Percentiles rank a stretch among this genome's conserved stretches.
Evolutionary conservation across 306 rosid species (phyloP).

Genomic region (Gastrolobium bilobum): DNA sequence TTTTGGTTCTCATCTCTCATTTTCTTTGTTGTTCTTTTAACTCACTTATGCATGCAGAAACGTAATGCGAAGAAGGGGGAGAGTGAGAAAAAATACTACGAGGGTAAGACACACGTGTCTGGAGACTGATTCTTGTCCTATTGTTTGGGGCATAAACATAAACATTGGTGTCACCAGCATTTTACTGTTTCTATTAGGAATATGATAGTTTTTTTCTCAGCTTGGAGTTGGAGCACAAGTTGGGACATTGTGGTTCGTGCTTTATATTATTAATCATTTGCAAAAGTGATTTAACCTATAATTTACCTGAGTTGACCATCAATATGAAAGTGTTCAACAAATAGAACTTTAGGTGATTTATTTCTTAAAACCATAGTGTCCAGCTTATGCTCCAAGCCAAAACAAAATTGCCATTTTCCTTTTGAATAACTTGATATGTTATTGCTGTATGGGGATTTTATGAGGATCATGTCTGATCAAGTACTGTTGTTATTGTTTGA

Average conservation of each 20-base stretch:
- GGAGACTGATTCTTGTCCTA: slow-evolving; percentile 69
- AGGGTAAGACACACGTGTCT: slow-evolving; percentile 65
- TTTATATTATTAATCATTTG: slow-evolving; percentile 23
- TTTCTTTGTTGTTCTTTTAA: not conserved
- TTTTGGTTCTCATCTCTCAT: not conserved
- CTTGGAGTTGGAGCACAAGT: slow-evolving; percentile 25
- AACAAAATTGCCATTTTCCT: not conserved
- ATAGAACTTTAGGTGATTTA: not conserved
- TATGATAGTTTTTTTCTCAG: slow-evolving; percentile 26
- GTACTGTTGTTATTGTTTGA: slow-evolving; percentile 5
- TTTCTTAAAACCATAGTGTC: not conserved
- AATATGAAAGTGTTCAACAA: slow-evolving; percentile 26
- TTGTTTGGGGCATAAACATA: slow-evolving; percentile 31
- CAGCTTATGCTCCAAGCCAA: slow-evolving; percentile 18
- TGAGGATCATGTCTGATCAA: slow-evolving; percentile 19
- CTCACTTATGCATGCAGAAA: slow-evolving; percentile 60
- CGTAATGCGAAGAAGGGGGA: slow-evolving; percentile 90
- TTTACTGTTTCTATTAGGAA: slow-evolving; percentile 14
- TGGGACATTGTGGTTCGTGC: not conserved
- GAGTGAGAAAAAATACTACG: slow-evolving; percentile 89
- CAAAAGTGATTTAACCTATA: slow-evolving; percentile 16
- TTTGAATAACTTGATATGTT: slow-evolving; percentile 13
- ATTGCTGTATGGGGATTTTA: slow-evolving; percentile 29
- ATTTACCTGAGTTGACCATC: slow-evolving; percentile 30
- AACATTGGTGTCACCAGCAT: slow-evolving; percentile 19